Conservation (phyloP, 495 filamentous ascomycete species). For the Aspergillus conjunctus region DNA sequence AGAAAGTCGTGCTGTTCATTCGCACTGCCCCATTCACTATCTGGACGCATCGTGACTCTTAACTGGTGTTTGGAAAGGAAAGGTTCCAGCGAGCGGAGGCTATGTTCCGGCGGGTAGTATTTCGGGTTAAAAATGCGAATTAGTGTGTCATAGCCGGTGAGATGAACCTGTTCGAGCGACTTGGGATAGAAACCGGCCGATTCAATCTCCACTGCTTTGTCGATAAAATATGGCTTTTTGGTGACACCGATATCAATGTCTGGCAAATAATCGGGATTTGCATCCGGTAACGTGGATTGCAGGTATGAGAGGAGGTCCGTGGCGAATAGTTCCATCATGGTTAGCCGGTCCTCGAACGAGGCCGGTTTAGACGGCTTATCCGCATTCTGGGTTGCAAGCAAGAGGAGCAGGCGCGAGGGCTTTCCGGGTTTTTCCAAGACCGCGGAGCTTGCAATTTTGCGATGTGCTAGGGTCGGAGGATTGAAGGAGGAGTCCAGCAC, state of each 20-base stretch:
- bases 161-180: slow-evolving; percentile 66
- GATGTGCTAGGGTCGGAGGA: slow-evolving; percentile 83
- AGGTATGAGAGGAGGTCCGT: slow-evolving; percentile 55
- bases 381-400: slow-evolving; percentile 89
- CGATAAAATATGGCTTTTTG: slow-evolving; percentile 79
- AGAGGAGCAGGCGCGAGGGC: slow-evolving; percentile 66
- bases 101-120: slow-evolving; percentile 70
- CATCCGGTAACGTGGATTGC: slow-evolving; percentile 13
- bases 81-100: slow-evolving; percentile 57
- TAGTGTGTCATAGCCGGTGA: slow-evolving; percentile 87
- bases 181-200: slow-evolving; percentile 51
- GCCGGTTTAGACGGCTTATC: slow-evolving; percentile 89
- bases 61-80: slow-evolving; percentile 73
- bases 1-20: slow-evolving; percentile 64
- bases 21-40: slow-evolving; percentile 63
- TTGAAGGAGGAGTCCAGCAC: slow-evolving; percentile 97
- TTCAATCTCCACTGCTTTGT: slow-evolving; percentile 75
- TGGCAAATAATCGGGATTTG: slow-evolving; percentile 26
- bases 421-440: slow-evolving; percentile 43
- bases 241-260: slow-evolving; percentile 79
- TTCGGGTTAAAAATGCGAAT: slow-evolving; percentile 79
- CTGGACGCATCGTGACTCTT: slow-evolving; percentile 70
- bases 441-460: slow-evolving; percentile 71
- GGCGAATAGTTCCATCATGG: slow-evolving; percentile 85
- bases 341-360: slow-evolving; percentile 75